Evolutionary conservation across 441 rosid genomes (phyloP), one percentile per base, ranked within the genome.

Genomic region (Brassica balearica): DNA sequence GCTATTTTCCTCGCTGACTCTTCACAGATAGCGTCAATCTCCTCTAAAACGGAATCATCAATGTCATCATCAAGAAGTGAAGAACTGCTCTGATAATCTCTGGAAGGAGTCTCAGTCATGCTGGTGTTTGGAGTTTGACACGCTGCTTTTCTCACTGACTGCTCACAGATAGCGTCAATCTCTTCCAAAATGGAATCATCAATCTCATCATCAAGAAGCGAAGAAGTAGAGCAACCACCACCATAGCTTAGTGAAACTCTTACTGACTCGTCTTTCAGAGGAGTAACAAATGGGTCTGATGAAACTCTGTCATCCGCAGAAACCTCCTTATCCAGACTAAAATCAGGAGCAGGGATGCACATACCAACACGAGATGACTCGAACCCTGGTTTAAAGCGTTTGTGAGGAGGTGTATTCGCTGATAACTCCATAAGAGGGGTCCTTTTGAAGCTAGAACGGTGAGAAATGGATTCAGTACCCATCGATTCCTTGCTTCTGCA

Each of bases 1-100:
- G 80, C 87, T 53, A 10, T 12, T 82, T 81, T 87, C 23, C 77
- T 83, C 61, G 86, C 83, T 68, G 95, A 89, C 64, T 82, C 85
- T 80, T 88, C 88, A 62, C 89, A 88, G 64, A 93, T 81, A 36
- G 86, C 88, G 71, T 93, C 98, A 56, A 95, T 90, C 86, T 90
- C 95, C 77, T 82, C 82, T 79, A 89, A 76, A 51, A 91, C 23
- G 22, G 90, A 85, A 29, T 90, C 92, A 72, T 93, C 94, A 73
- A 91, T 71, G 17, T 90, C 94, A 81, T 89, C 97, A 65, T 90
- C 98, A 64, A 89, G 85, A 77, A 89, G 73, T 77, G 86, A 85
- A 75, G 86, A 75, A 69, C 1, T 61, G 65, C 2, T 63, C 23
- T 11, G 77, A 67, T 53, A 23, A 75, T 83, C 78, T 73, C 55